A percentile compares a stretch with the other conserved stretches of the same genome.
These are phyloP conservation scores for Protomyces macrosporus DNA, from an alignment of 1,139 yeast species.

Conservation along the genomic window DNA sequence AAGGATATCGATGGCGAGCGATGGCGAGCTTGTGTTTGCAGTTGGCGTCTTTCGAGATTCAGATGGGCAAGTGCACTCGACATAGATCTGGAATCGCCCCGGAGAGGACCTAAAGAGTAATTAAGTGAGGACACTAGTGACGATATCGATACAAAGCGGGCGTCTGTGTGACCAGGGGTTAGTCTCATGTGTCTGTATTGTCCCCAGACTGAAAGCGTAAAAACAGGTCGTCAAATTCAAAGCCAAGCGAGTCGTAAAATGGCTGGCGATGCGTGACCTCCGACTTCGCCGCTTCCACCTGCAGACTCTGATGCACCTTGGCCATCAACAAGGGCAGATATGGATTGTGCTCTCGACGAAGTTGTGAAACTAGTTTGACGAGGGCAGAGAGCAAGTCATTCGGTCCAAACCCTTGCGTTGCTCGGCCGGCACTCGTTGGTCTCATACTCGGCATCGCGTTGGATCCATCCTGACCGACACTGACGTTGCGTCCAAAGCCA, in stretches of 20 bases:
- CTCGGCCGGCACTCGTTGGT: not conserved
- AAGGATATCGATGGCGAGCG: no score
- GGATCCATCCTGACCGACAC: not conserved
- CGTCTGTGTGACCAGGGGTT: not conserved
- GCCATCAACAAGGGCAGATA: not conserved
- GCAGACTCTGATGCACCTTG: not conserved
- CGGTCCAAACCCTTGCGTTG: not conserved
- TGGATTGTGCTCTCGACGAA: not conserved
- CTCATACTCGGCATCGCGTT: no score
- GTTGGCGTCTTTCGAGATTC: no score
- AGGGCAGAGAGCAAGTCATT: not conserved
- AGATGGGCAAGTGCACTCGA: no score
- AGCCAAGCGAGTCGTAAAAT: not conserved
- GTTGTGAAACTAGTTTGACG: not conserved
- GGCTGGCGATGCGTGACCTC: not conserved
- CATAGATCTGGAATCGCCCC: no score
- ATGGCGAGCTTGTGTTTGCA: no score
- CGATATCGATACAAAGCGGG: no score
- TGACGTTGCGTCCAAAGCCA: not conserved
- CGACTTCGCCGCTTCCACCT: not conserved
- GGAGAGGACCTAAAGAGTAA: no score
- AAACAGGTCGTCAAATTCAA: not conserved
- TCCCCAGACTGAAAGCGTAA: not conserved
- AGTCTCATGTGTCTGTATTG: not conserved
- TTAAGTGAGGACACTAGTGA: no score